Evolutionary conservation across 257 asterid species (phyloP), one percentile per base, ranked within the genome.

Genomic region (Agastache rugosa): DNA sequence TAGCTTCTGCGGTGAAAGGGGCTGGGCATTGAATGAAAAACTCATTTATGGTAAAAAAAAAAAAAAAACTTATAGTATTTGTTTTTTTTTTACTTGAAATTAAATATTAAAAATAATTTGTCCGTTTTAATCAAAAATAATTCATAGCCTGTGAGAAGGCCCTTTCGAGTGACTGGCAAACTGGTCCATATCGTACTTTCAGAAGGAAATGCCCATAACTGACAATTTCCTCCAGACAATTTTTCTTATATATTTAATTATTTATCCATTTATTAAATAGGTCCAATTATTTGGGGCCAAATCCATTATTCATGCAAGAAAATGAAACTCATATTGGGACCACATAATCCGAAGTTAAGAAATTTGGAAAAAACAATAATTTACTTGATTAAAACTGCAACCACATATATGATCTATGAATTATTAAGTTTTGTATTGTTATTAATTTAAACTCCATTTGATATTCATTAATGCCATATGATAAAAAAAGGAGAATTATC

Each of bases 141-240:
- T 67, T 67, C n/a, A 53, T 15, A 14, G 35, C 70, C 65, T 27
- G 31, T 72, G 64, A 23, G 39, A 48, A 39, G 53, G 45, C 39
- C 76, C 73, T 31, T 51, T 63, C 51, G 63, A 67, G 22, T 47
- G 48, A 66, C 79, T 72, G 76, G 31, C 59, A 75, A 64, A 72
- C 37, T 72, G 79, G 79, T 73, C 76, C 82, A 79, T 68, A n/a
- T 63, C 51, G 82, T 79, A 82, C 82, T 76, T 73, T 63, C 69
- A 54, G 66, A n/a, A 48, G 47, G 71, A 78, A 78, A 66, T 71
- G 75, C 65, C 80, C 68, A 27, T 31, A 67, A 59, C 68, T 51
- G 66, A 42, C 63, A 44, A 37, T 70, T 15, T 19, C 20, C 48
- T 27, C 45, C 23, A 4, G 42, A 31, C 78, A 50, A 59, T 29